phyloP scores from a whole-genome alignment of 139 green algal species.

The Chlamydomonas sphaeroides region DNA sequence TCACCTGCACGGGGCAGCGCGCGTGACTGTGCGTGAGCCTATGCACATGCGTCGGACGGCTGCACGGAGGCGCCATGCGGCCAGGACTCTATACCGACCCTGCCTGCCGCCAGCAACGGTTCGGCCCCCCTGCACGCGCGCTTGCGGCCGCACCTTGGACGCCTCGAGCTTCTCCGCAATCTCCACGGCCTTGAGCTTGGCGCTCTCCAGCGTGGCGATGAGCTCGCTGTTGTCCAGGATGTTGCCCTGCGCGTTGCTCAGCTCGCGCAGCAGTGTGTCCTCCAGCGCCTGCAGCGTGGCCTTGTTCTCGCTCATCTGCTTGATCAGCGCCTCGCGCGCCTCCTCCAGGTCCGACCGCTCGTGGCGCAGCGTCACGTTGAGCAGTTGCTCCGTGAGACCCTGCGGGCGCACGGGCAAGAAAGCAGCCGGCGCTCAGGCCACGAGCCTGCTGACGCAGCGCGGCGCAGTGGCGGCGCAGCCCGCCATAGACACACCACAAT shows the following conservation, averaged over 20 bases:
- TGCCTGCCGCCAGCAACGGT: too few species aligned
- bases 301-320: slow-evolving; percentile 85
- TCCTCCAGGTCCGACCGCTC: slow-evolving; percentile 81
- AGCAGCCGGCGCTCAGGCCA: too few species aligned
- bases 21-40: too few species aligned
- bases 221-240: slow-evolving; percentile 90
- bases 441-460: too few species aligned
- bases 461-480: too few species aligned
- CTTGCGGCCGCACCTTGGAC: slow-evolving; percentile 54
- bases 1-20: slow-evolving; percentile 38
- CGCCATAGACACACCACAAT: too few species aligned
- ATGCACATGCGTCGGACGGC: too few species aligned
- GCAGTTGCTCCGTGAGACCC: slow-evolving; percentile 89
- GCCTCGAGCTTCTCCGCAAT: slow-evolving; percentile 82
- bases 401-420: neutral
- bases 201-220: slow-evolving; percentile 82
- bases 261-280: slow-evolving; percentile 82
- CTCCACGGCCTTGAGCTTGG: slow-evolving; percentile 84
- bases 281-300: slow-evolving; percentile 78
- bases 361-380: slow-evolving; percentile 82
- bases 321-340: slow-evolving; percentile 79
- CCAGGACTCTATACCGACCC: too few species aligned
- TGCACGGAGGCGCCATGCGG: too few species aligned
- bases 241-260: slow-evolving; percentile 81
- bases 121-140: too few species aligned